Base-by-base conservation (phyloP, 805 yeast genomes). In the Saccharomyces paradoxus region DNA sequence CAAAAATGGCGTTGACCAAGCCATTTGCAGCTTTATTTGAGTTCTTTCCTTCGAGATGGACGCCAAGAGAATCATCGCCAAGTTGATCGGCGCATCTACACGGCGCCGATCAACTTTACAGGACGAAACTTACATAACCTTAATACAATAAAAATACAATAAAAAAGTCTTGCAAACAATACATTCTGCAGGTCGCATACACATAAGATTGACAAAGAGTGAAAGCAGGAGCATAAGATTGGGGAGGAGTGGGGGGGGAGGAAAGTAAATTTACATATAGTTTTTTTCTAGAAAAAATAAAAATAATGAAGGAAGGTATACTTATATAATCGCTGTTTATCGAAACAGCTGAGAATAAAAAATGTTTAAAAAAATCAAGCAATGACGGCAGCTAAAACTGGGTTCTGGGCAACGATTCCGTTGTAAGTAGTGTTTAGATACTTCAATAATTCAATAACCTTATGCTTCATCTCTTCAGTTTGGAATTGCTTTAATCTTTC, bases 401-500 rank as follows among this genome's bases (percentile, higher is more conserved):
- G 61, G 53, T 71, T 71, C 57, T 71, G 73, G 32, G 86, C 78
- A 50, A 85, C 87, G 55, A 81, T 72, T 52, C 91, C 90, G 37
- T 81, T 70, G 67, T 76, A 83, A 59, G 81, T 80, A 54, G 77
- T 72, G 67, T 89, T 87, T 65, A 90, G 77, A 73, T 78, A 84
- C 70, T 83, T 86, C 71, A 89, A 79, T 67, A 90, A 79, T 56
- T 80, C 85, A 58, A 87, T 71, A 55, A 87, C 88, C 69, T 82
- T 80, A 50, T 66, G 69, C 69, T 80, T 85, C 63, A 83, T 76
- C 58, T 84, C 91, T 17, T 79, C 87, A 55, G 76, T 76, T 61
- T 82, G 86, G 72, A 90, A 89, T 72, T 88, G 97, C 71, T 82
- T 86, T 70, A 82, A 75, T 68, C 85, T 78, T 61, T 86, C 92